These are phyloP conservation scores for Tulasnella sp. DNA, from an alignment of 768 basidiomycete genomes.

Conservation along the genomic window DNA sequence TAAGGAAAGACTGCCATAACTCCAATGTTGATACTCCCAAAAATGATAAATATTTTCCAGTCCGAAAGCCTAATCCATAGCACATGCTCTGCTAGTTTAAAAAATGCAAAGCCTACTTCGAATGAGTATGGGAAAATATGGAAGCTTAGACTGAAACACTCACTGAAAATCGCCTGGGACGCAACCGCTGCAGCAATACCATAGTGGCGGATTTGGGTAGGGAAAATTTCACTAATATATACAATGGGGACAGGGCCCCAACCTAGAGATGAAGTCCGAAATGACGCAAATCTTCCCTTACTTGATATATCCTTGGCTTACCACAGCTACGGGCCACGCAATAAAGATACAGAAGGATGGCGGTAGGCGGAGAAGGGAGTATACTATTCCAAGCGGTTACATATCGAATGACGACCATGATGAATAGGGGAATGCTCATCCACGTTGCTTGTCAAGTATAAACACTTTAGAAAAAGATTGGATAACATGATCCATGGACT, in stretches of 20 bases:
- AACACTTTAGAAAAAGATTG: neutral
- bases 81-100: constrained; percentile 60
- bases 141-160: constrained; percentile 21
- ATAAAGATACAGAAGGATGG: constrained; percentile 74
- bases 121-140: neutral
- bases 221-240: constrained; percentile 75
- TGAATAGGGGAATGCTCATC: constrained; percentile 71
- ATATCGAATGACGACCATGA: constrained; percentile 72
- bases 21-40: constrained; percentile 57
- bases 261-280: constrained; percentile 21
- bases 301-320: too few species aligned
- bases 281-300: too few species aligned
- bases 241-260: constrained; percentile 54
- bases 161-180: constrained; percentile 75
- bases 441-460: constrained; percentile 52
- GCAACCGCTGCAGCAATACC: constrained; percentile 62
- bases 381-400: constrained; percentile 22
- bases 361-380: constrained; percentile 58
- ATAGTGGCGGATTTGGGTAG: constrained; percentile 68
- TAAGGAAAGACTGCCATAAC: constrained; percentile 56
- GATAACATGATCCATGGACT: neutral
- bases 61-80: constrained; percentile 47
- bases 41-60: constrained; percentile 67
- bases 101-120: constrained; percentile 32
- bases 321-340: constrained; percentile 79